phyloP scores from a whole-genome alignment of 2,329 filamentous ascomycete species.

The Diatrype stigma region DNA sequence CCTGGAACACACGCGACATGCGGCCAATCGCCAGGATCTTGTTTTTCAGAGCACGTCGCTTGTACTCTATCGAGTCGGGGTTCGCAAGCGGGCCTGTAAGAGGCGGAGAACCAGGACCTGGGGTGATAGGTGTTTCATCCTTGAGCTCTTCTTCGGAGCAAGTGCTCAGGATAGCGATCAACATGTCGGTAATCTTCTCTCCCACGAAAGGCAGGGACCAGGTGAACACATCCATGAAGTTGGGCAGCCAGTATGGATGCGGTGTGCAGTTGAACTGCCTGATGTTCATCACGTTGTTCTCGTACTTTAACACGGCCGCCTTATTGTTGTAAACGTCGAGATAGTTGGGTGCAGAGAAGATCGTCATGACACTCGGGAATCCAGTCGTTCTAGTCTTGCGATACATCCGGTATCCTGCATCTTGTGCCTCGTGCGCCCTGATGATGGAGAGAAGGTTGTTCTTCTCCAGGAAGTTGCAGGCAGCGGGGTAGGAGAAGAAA shows the following conservation, averaged over 20 bases:
- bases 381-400: conserved; percentile 96
- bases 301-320: conserved; percentile 96
- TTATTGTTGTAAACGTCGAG: conserved; percentile 99
- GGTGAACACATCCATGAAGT: conserved; percentile 99
- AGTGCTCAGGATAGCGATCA: conserved; percentile 96
- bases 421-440: conserved; percentile 95
- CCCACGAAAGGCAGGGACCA: conserved; percentile 98
- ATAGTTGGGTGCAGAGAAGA: conserved; percentile 98
- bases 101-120: conserved; percentile 72
- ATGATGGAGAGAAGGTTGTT: conserved; percentile 98
- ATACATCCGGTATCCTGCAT: conserved; percentile 98
- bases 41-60: conserved; percentile 97
- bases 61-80: conserved; percentile 85
- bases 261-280: conserved; percentile 99
- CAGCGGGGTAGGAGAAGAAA: conserved; percentile 98
- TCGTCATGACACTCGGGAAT: conserved; percentile 99
- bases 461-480: conserved; percentile 96
- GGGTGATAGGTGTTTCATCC: conserved; percentile 70
- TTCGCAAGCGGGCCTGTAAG: conserved; percentile 52
- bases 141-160: conserved; percentile 99
- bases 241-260: conserved; percentile 98
- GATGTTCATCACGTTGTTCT: conserved; percentile 99
- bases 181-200: conserved; percentile 99
- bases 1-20: conserved; percentile 96
- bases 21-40: conserved; percentile 98